phyloP scores from a whole-genome alignment of 495 filamentous ascomycete species.

The Xylaria venustula region DNA sequence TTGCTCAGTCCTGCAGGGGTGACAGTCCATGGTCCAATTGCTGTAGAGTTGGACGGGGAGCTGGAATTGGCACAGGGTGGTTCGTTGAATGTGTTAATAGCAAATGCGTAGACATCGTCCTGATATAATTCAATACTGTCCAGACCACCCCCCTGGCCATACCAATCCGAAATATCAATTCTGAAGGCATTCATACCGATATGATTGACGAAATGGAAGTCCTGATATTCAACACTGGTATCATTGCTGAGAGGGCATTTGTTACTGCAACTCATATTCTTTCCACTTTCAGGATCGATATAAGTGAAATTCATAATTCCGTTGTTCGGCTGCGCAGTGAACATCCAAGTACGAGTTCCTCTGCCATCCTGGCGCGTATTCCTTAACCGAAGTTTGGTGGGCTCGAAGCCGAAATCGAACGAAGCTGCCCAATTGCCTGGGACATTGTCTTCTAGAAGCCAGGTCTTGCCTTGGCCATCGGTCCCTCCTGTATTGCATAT shows the following conservation, averaged over 20 bases:
- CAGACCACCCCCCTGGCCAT: constrained; percentile 82
- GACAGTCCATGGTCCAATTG: constrained; percentile 71
- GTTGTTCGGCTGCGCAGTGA: constrained; percentile 75
- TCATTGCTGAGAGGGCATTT: constrained; percentile 75
- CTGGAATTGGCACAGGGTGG: constrained; percentile 70
- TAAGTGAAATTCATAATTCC: constrained; percentile 98
- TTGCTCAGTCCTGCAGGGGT: constrained; percentile 59
- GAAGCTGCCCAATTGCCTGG: constrained; percentile 82
- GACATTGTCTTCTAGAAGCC: constrained; percentile 77
- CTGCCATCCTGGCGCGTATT: constrained; percentile 86
- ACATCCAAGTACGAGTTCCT: constrained; percentile 82
- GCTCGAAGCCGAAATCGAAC: constrained; percentile 77
- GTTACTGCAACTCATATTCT: constrained; percentile 68
- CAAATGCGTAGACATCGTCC: constrained; percentile 81
- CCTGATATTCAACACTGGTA: constrained; percentile 65
- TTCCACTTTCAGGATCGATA: constrained; percentile 66
- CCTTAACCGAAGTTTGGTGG: constrained; percentile 82
- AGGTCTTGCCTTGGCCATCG: constrained; percentile 71
- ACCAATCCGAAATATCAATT: constrained; percentile 81
- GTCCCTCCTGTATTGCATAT: constrained; percentile 70
- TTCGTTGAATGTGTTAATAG: constrained; percentile 84
- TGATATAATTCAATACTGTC: constrained; percentile 89
- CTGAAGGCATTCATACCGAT: constrained; percentile 88
- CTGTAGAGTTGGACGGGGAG: constrained; percentile 62
- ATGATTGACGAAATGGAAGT: constrained; percentile 84